Percentiles rank a stretch among this genome's conserved stretches.
These are phyloP conservation scores for Heterobasidion irregulare DNA, from an alignment of 1,284 basidiomycete species.

Conservation along the genomic window DNA sequence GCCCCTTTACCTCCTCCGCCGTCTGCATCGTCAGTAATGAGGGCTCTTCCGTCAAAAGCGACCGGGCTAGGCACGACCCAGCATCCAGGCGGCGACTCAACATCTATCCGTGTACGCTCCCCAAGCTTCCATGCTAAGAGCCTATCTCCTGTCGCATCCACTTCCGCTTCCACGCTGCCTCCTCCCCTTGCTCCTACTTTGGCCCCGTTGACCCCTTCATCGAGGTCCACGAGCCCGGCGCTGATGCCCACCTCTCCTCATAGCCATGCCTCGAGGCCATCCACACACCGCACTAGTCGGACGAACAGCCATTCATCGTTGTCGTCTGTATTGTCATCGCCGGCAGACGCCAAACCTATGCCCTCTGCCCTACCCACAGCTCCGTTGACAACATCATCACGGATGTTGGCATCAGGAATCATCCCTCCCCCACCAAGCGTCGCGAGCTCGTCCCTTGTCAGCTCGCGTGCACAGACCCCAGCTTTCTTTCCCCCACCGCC, in stretches of 20 bases:
- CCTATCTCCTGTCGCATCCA: slow-evolving; percentile 17
- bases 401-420: background rate
- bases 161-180: background rate
- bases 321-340: slow-evolving; percentile 10
- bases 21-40: slow-evolving; percentile 8
- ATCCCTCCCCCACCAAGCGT: background rate
- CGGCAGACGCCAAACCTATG: background rate
- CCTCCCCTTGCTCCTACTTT: background rate
- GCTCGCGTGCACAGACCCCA: background rate
- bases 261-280: background rate
- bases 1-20: slow-evolving; percentile 16
- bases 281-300: background rate
- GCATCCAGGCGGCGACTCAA: slow-evolving; percentile 43
- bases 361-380: background rate
- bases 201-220: background rate
- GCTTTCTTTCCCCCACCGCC: background rate
- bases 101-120: slow-evolving; percentile 75
- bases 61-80: background rate
- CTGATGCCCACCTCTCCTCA: background rate
- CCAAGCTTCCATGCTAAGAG: slow-evolving; percentile 34
- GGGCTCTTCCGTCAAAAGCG: background rate
- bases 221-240: background rate
- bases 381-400: background rate
- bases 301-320: slow-evolving; percentile 7
- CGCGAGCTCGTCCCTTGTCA: background rate